Evolutionary conservation across 768 basidiomycete species (phyloP).

Genomic region (Xerocomus spinulosus): DNA sequence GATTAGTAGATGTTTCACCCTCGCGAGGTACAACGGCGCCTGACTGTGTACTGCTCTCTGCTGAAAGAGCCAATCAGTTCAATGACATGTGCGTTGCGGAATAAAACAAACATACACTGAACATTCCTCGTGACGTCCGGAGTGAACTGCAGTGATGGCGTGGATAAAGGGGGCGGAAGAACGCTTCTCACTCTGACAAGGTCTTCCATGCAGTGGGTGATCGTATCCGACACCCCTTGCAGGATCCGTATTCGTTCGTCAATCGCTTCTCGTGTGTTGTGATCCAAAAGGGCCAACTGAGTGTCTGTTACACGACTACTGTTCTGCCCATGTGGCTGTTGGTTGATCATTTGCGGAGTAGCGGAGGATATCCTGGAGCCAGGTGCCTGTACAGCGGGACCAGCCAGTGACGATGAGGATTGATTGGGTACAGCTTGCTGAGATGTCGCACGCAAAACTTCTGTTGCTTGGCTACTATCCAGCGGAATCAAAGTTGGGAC

Average conservation of each 20-base stretch:
- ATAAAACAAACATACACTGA: conserved; percentile 12
- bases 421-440: conserved; percentile 2
- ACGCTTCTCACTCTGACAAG: conserved; percentile 69
- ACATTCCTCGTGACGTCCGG: conserved; percentile 3
- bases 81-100: background rate
- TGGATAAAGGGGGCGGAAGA: conserved; percentile 42
- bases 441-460: background rate
- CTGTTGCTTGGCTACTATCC: conserved; percentile 8
- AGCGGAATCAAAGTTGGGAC: conserved; percentile 26
- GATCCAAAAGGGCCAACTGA: conserved; percentile 63
- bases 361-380: background rate
- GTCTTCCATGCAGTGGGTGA: conserved; percentile 77
- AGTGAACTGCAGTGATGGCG: conserved; percentile 7
- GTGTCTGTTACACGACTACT: conserved; percentile 35
- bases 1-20: background rate
- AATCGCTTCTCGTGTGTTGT: conserved; percentile 70
- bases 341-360: background rate
- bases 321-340: conserved; percentile 35
- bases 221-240: conserved; percentile 68
- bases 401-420: conserved; percentile 8
- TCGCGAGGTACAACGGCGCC: background rate
- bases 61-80: background rate
- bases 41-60: background rate
- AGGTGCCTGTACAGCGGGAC: background rate
- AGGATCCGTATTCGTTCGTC: conserved; percentile 79